A percentile compares a stretch with the other conserved stretches of the same genome.
Conservation (phyloP, 805 yeast genomes). For the Diddensiella transvaalensis region DNA sequence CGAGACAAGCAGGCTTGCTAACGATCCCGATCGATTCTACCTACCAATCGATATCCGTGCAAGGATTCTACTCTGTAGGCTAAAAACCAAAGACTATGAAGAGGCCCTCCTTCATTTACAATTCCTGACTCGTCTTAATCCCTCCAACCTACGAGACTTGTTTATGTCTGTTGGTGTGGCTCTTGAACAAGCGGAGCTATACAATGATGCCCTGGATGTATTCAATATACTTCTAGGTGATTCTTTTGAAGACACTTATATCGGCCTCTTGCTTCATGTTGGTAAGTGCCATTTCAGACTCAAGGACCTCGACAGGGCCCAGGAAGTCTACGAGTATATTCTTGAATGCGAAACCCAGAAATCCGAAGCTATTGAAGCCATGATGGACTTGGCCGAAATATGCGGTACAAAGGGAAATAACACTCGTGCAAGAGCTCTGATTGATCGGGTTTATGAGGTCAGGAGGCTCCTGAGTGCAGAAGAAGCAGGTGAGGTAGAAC, state of each 20-base stretch:
- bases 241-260: conserved; percentile 22
- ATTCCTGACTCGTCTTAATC: conserved; percentile 52
- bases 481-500: conserved; percentile 1
- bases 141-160: conserved; percentile 66
- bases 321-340: conserved; percentile 26
- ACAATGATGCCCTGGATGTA: conserved; percentile 71
- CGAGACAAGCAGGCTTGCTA: conserved; percentile 3
- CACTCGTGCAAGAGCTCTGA: conserved; percentile 31
- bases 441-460: conserved; percentile 27
- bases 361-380: conserved; percentile 66
- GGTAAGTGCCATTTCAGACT: conserved; percentile 77
- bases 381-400: conserved; percentile 78
- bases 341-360: conserved; percentile 34
- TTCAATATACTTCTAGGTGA: conserved; percentile 32
- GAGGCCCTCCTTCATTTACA: conserved; percentile 75
- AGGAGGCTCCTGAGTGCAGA: conserved; percentile 11
- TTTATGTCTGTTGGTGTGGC: conserved; percentile 72
- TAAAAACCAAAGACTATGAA: conserved; percentile 48
- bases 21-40: conserved; percentile 31
- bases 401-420: conserved; percentile 43
- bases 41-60: conserved; percentile 86
- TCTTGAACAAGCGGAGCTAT: conserved; percentile 63
- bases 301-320: conserved; percentile 45
- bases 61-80: conserved; percentile 71
- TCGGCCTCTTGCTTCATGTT: conserved; percentile 47